Evolutionary conservation across 805 yeast species (phyloP).

Genomic region (Kuraishia floccosa): DNA sequence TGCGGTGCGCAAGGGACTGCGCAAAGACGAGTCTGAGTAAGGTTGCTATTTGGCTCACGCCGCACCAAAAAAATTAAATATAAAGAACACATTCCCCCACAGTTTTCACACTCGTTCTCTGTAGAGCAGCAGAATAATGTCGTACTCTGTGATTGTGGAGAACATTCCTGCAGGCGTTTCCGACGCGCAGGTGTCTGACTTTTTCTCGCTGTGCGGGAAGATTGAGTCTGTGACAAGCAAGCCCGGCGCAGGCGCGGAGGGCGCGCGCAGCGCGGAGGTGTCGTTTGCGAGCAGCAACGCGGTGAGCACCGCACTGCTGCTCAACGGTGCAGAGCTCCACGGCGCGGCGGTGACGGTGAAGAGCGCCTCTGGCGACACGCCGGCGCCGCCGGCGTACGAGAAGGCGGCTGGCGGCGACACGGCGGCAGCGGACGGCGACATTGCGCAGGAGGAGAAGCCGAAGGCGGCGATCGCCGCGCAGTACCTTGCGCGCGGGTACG

Average conservation of each 20-base stretch:
- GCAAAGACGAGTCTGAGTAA: slow-evolving; percentile 12
- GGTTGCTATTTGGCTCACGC: no score
- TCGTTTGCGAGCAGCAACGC: slow-evolving; percentile 49
- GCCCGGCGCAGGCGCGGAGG: slow-evolving; percentile 16
- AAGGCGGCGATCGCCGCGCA: slow-evolving; percentile 68
- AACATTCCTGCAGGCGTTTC: slow-evolving; percentile 40
- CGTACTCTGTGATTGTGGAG: slow-evolving; percentile 36
- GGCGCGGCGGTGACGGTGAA: slow-evolving; percentile 39
- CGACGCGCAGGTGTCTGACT: slow-evolving; percentile 43
- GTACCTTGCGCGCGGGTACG: slow-evolving; percentile 64
- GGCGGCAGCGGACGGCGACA: slow-evolving; percentile 24
- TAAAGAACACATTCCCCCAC: no score
- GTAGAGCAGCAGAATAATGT: slow-evolving; percentile 1
- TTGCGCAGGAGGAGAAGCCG: slow-evolving; percentile 70
- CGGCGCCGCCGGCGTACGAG: slow-evolving; percentile 5
- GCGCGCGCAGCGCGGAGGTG: slow-evolving; percentile 31
- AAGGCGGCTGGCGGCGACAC: slow-evolving; percentile 4
- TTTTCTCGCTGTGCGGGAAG: slow-evolving; percentile 69
- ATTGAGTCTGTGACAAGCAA: slow-evolving; percentile 20
- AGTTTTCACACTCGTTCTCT: no score
- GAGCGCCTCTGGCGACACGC: slow-evolving; percentile 4
- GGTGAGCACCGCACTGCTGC: slow-evolving; percentile 54
- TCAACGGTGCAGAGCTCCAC: slow-evolving; percentile 66
- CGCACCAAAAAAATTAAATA: no score
- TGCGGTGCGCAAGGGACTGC: slow-evolving; percentile 81